Conservation (phyloP, 2,329 filamentous ascomycete species). For the Ophiostoma novo-ulmi region DNA sequence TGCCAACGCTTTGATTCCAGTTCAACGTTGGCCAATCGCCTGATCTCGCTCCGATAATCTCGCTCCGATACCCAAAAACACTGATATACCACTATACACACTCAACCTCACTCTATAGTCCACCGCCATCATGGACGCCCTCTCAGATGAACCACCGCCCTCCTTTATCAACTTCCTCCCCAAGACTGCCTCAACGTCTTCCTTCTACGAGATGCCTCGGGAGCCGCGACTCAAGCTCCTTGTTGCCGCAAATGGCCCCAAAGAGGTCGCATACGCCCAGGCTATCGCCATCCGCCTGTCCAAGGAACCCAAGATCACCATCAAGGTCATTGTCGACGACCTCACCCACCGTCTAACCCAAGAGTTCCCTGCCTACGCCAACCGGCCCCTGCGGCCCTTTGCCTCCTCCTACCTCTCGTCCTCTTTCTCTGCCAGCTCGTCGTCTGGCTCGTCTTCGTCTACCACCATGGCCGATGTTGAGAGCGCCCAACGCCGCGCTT, state of each 20-base stretch:
- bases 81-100: neutral
- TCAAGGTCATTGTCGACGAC: slow-evolving; percentile 60
- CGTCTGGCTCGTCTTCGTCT: slow-evolving; percentile 10
- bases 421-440: neutral
- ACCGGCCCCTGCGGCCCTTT: slow-evolving; percentile 40
- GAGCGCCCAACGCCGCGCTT: slow-evolving; percentile 49
- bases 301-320: slow-evolving; percentile 58
- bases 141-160: slow-evolving; percentile 27
- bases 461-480: slow-evolving; percentile 41
- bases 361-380: slow-evolving; percentile 57
- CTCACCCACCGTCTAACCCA: slow-evolving; percentile 58
- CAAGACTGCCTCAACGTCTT: slow-evolving; percentile 26
- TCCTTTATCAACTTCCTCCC: slow-evolving; percentile 26
- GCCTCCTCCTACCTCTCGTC: slow-evolving; percentile 16
- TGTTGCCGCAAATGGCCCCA: slow-evolving; percentile 59
- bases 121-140: slow-evolving; percentile 21
- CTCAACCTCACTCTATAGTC: neutral
- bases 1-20: slow-evolving; percentile 10
- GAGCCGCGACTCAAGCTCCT: slow-evolving; percentile 52
- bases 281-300: slow-evolving; percentile 62
- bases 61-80: neutral
- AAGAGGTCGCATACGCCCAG: slow-evolving; percentile 61
- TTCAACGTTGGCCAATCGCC: slow-evolving; percentile 12
- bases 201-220: slow-evolving; percentile 29
- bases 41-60: slow-evolving; percentile 10